Base-by-base conservation (phyloP, 805 yeast genomes). In the Scheffersomyces ergatensis region DNA sequence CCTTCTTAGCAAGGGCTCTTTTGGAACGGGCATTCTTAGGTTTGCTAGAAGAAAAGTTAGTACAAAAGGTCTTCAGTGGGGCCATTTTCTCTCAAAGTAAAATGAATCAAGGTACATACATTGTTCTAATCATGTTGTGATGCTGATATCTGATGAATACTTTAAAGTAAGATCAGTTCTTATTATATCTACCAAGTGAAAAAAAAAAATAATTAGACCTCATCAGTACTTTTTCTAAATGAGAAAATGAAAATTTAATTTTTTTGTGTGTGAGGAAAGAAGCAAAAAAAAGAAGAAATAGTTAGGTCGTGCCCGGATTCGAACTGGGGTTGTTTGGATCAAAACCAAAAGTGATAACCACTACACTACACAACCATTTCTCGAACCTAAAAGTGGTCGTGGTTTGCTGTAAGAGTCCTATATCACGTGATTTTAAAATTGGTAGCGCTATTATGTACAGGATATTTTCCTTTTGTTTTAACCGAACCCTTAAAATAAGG, bases 1-100 rank as follows among this genome's bases (percentile, higher is more conserved):
- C 96, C 54, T 81, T 84, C 55, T 85, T 85, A 47, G 89, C 96
- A 48, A 90, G 61, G 5, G 96, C 98, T 65, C 99, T 82, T 71
- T 93, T 93, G 41, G 97, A 80, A 58, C 98, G 89, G 40, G 96
- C 96, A 58, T 84, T 93, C 70, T 89, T 90, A 27, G 99, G 98
- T 52, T 89, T 84, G 14, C 53, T 45, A 29, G 33, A 29, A n/a
- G 5, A n/a, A n/a, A n/a, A n/a, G n/a, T n/a, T n/a, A n/a, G n/a
- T n/a, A n/a, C n/a, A n/a, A n/a, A n/a, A n/a, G n/a, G n/a, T n/a
- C n/a, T 41, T 41, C 46, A n/a, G n/a, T n/a, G n/a, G n/a, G n/a
- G n/a, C n/a, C n/a, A n/a, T n/a, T n/a, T n/a, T n/a, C n/a, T n/a
- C n/a, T n/a, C n/a, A n/a, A n/a, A n/a, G n/a, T n/a, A n/a, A n/a